Evolutionary conservation across 345 rosid species (phyloP), one percentile per base, ranked within the genome.

Genomic region (Firmiana major): DNA sequence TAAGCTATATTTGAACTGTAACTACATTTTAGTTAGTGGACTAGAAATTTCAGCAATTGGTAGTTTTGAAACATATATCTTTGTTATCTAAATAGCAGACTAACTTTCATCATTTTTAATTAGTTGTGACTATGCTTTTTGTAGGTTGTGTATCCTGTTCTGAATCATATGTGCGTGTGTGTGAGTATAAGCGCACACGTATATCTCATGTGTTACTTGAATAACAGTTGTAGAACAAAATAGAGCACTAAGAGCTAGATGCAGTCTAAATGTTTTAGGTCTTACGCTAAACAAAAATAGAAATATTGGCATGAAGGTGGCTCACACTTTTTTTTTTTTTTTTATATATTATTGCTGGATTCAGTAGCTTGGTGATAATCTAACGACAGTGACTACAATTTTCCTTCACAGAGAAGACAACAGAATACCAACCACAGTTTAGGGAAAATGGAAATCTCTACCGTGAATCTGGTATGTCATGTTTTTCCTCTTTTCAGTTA

Each of bases 341-440:
- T 22, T n/a, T 12, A 1, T 36, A 31, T 63, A 51, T 51, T 48
- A 53, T 38, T 76, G 60, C 36, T 16, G 42, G n/a, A 51, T 34
- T 65, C 54, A n/a, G 73, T 53, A 11, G 48, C 62, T 64, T 75
- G 73, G 22, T 42, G 17, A 40, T 64, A 28, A 62, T 75, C 21
- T 64, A 70, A 38, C 49, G 79, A 65, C 40, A 26, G 15, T 64
- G 31, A 17, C 66, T 77, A 17, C 64, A 67, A 63, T 77, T 77
- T 76, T 63, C 5, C 46, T 72, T 77, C 58, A 9, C 86, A 87
- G 92, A 83, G 74, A 89, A 84, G 84, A 58, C 81, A 77, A n/a
- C 74, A 57, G 92, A 85, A 77, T 79, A 76, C 80, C 71, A 81
- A 66, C 83, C 71, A 34, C 88, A 79, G 48, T 83, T 55, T 58